phyloP scores from a whole-genome alignment of 495 filamentous ascomycete genomes.

The Astrothelium subdiscretum region DNA sequence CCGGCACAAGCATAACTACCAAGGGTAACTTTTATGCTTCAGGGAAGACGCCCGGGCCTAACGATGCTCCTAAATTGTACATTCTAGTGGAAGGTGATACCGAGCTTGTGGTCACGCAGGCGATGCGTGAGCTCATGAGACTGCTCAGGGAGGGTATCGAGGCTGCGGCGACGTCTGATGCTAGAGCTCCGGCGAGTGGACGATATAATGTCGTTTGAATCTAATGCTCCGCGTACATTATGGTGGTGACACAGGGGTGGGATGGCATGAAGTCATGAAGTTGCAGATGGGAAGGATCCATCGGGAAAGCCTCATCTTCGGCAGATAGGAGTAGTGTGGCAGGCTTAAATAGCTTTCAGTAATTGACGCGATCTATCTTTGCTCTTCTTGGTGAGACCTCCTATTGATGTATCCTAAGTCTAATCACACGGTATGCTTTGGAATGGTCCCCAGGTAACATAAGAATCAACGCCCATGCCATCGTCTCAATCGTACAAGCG shows the following conservation, averaged over 20 bases:
- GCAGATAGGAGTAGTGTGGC: no score
- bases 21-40: conserved; percentile 82
- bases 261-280: background rate
- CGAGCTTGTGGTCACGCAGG: conserved; percentile 79
- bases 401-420: background rate
- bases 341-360: no score
- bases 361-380: no score
- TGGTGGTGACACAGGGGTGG: background rate
- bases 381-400: no score
- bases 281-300: no score
- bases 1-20: conserved; percentile 91
- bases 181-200: conserved; percentile 65
- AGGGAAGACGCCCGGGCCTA: conserved; percentile 66
- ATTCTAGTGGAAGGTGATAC: conserved; percentile 97
- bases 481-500: background rate
- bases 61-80: conserved; percentile 79
- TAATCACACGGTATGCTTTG: background rate
- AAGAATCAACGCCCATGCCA: background rate
- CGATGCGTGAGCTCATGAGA: conserved; percentile 82
- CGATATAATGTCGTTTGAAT: conserved; percentile 74
- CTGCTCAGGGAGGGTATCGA: conserved; percentile 86
- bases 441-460: background rate
- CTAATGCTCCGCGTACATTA: background rate
- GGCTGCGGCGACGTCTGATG: conserved; percentile 76
- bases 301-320: no score